Percentiles rank a stretch among this genome's conserved stretches.
These are phyloP conservation scores for Solanum hybrid DNA, from an alignment of 305 asterid species.

Conservation along the genomic window DNA sequence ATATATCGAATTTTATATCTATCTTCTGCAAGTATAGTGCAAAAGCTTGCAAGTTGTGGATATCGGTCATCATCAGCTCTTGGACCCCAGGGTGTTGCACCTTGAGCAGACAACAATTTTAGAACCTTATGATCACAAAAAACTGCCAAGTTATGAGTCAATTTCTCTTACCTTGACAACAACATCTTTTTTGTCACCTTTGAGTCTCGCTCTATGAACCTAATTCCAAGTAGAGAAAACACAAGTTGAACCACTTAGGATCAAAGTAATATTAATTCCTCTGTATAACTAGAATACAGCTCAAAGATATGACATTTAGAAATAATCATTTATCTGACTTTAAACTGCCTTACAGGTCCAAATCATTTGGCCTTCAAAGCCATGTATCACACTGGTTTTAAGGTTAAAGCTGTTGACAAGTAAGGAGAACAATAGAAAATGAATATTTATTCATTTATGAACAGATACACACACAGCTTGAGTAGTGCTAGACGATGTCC, in stretches of 20 bases:
- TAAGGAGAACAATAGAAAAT: not conserved
- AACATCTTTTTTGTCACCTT: constrained; percentile 67
- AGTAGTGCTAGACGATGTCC: not conserved
- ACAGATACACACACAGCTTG: not conserved
- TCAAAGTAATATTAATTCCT: not conserved
- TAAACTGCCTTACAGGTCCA: not conserved
- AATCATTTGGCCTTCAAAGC: not conserved
- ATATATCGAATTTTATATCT: constrained; percentile 78
- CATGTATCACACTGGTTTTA: not conserved
- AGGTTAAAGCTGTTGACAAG: not conserved
- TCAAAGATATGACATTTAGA: not conserved
- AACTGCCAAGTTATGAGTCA: constrained; percentile 4
- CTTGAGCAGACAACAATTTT: constrained; percentile 25
- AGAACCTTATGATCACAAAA: constrained; percentile 8
- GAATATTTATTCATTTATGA: not conserved
- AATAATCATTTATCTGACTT: not conserved
- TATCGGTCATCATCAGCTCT: constrained; percentile 89
- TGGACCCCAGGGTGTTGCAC: constrained; percentile 94
- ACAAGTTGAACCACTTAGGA: not conserved
- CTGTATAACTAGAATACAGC: not conserved
- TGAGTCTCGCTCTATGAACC: constrained; percentile 83
- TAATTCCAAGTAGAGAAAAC: constrained; percentile 7
- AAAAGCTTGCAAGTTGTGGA: constrained; percentile 81
- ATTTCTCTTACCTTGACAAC: constrained; percentile 69
- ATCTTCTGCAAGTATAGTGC: constrained; percentile 88